Evolutionary conservation across 345 rosid species (phyloP).

Genomic region (Psidium friedrichsthalianum): DNA sequence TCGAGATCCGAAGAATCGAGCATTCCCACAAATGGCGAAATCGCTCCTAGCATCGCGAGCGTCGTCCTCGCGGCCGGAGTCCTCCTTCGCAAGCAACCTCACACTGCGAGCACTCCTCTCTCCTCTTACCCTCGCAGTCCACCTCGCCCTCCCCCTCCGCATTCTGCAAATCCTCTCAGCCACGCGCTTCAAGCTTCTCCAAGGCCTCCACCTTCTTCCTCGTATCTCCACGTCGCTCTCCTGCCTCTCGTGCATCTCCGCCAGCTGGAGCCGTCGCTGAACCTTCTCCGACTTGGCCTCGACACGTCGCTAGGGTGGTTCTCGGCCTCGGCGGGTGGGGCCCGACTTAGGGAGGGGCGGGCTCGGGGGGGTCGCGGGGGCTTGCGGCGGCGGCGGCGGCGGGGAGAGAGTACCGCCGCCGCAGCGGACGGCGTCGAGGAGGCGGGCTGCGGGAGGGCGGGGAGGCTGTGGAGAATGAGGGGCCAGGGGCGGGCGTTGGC

Average conservation of each 20-base stretch:
- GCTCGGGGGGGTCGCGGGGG: not conserved
- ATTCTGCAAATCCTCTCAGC: constrained; percentile 55
- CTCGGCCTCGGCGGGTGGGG: not conserved
- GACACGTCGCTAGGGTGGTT: not conserved
- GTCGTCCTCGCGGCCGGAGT: constrained; percentile 58
- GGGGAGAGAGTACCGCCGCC: constrained; percentile 41
- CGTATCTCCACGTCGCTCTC: constrained; percentile 60
- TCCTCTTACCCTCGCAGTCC: constrained; percentile 7
- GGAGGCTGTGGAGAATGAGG: constrained; percentile 47
- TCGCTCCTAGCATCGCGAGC: constrained; percentile 84
- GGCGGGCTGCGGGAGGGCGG: constrained; percentile 58
- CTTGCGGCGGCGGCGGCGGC: constrained; percentile 4
- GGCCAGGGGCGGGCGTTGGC: constrained; percentile 40
- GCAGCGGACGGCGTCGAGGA: constrained; percentile 68
- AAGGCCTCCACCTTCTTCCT: constrained; percentile 61
- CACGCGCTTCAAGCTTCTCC: constrained; percentile 51
- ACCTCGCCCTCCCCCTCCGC: not conserved
- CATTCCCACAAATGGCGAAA: constrained; percentile 87
- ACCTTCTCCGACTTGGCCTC: constrained; percentile 58
- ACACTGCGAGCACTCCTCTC: constrained; percentile 50
- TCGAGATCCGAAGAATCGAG: constrained; percentile 42
- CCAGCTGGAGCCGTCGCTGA: constrained; percentile 61
- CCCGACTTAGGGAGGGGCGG: not conserved
- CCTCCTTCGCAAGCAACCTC: constrained; percentile 67
- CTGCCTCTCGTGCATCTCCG: constrained; percentile 29